Evolutionary conservation across 2,329 filamentous ascomycete genomes (phyloP).

Genomic region (Neodidymelliopsis sp.): DNA sequence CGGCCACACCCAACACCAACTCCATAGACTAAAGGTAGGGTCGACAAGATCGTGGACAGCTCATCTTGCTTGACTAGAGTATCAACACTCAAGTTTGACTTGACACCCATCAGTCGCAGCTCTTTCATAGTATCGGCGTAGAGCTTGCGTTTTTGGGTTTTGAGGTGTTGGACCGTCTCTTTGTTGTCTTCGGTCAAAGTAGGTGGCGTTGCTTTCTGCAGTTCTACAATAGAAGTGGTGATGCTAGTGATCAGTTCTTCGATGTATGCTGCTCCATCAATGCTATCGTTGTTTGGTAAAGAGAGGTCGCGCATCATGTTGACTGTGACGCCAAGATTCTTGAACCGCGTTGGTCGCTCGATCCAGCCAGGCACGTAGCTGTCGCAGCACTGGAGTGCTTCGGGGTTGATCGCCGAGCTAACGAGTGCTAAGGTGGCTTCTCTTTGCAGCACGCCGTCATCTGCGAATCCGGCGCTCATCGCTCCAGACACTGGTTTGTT

Average conservation of each 20-base stretch:
- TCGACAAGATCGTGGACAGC: constrained; percentile 72
- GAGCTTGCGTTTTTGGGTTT: constrained; percentile 86
- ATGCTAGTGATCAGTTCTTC: constrained; percentile 74
- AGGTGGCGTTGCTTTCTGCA: constrained; percentile 83
- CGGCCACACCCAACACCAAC: constrained; percentile 37
- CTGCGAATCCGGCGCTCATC: constrained; percentile 43
- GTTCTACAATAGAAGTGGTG: constrained; percentile 70
- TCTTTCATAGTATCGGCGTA: constrained; percentile 88
- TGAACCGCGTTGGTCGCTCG: constrained; percentile 68
- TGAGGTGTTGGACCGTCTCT: constrained; percentile 82
- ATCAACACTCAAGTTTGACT: constrained; percentile 78
- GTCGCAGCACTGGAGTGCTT: constrained; percentile 32
- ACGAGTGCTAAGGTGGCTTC: constrained; percentile 23
- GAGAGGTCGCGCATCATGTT: constrained; percentile 76
- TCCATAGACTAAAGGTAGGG: constrained; percentile 39
- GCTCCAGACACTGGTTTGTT: constrained; percentile 76
- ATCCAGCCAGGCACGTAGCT: constrained; percentile 41
- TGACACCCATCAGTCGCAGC: constrained; percentile 87
- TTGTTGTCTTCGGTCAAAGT: constrained; percentile 89
- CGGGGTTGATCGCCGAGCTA: constrained; percentile 20
- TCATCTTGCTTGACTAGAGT: constrained; percentile 77
- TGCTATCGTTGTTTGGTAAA: constrained; percentile 58
- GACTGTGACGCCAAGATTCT: constrained; percentile 73
- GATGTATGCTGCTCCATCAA: constrained; percentile 67
- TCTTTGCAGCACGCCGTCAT: constrained; percentile 25